phyloP scores from a whole-genome alignment of 2,329 filamentous ascomycete genomes.

The Epichloe hybrida region DNA sequence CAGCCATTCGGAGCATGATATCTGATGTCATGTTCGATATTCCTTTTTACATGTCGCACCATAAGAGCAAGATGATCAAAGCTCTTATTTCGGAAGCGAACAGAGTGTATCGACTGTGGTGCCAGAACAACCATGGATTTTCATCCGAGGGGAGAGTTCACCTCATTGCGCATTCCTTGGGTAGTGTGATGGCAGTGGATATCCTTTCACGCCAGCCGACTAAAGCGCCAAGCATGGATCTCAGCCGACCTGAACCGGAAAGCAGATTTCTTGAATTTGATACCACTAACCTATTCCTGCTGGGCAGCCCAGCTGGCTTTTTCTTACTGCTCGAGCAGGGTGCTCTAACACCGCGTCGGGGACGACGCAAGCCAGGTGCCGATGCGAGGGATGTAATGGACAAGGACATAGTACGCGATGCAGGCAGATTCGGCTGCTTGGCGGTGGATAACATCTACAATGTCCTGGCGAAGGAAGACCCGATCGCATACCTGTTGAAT shows the following conservation, averaged over 20 bases:
- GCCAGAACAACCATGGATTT: conserved; percentile 82
- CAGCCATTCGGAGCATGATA: conserved; percentile 84
- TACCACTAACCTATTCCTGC: conserved; percentile 77
- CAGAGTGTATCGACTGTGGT: conserved; percentile 91
- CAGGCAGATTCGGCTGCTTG: conserved; percentile 74
- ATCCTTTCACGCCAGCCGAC: conserved; percentile 85
- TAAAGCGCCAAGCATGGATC: conserved; percentile 38
- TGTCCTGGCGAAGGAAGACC: conserved; percentile 55
- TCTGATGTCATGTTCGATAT: conserved; percentile 98
- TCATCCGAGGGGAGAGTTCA: conserved; percentile 71
- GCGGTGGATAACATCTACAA: conserved; percentile 97
- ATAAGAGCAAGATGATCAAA: conserved; percentile 88
- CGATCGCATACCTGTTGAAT: conserved; percentile 87
- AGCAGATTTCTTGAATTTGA: conserved; percentile 75
- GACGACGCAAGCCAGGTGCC: conserved; percentile 61
- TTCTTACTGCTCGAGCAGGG: conserved; percentile 76
- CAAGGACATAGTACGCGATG: conserved; percentile 56
- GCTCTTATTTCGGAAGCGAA: conserved; percentile 87
- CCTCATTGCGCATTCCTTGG: conserved; percentile 83
- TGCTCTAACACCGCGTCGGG: conserved; percentile 59
- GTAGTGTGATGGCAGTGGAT: conserved; percentile 88
- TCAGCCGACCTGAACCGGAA: conserved; percentile 25
- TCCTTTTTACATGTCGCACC: conserved; percentile 87
- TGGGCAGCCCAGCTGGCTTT: conserved; percentile 82
- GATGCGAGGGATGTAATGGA: conserved; percentile 47